phyloP scores from a whole-genome alignment of 139 green algal genomes.

The Gonium pectorale region DNA sequence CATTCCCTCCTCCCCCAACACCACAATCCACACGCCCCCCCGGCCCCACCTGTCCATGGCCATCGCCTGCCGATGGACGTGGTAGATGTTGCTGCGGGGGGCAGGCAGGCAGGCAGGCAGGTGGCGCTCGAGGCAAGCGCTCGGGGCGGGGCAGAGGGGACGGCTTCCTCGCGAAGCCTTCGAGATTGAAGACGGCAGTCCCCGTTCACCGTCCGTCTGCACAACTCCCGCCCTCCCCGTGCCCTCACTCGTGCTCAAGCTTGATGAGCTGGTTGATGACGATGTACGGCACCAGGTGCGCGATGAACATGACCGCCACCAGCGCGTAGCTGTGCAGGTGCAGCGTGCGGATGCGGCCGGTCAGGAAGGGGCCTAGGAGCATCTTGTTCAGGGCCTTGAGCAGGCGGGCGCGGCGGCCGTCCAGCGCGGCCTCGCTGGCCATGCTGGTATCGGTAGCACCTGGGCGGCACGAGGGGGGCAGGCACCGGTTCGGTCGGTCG shows the following conservation, averaged over 20 bases:
- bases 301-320: conserved; percentile 12
- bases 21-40: no score
- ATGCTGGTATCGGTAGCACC: neutral
- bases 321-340: neutral
- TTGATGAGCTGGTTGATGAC: neutral
- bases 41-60: neutral
- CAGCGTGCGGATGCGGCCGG: neutral
- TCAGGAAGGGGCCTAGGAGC: conserved; percentile 21
- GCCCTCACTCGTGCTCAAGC: neutral
- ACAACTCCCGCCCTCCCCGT: neutral
- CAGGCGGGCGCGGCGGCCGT: conserved; percentile 33
- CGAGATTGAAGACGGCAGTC: neutral
- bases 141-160: neutral
- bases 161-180: no score
- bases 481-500: no score
- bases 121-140: neutral
- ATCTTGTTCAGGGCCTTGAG: conserved; percentile 28
- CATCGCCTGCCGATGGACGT: conserved; percentile 22
- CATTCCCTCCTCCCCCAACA: no score
- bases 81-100: neutral
- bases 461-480: no score
- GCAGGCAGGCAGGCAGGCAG: neutral
- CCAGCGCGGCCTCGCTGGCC: neutral
- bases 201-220: neutral
- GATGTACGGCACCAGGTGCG: conserved; percentile 27